Evolutionary conservation across 495 filamentous ascomycete genomes (phyloP), one percentile per base, ranked within the genome.

Genomic region (Xylaria intraflava): DNA sequence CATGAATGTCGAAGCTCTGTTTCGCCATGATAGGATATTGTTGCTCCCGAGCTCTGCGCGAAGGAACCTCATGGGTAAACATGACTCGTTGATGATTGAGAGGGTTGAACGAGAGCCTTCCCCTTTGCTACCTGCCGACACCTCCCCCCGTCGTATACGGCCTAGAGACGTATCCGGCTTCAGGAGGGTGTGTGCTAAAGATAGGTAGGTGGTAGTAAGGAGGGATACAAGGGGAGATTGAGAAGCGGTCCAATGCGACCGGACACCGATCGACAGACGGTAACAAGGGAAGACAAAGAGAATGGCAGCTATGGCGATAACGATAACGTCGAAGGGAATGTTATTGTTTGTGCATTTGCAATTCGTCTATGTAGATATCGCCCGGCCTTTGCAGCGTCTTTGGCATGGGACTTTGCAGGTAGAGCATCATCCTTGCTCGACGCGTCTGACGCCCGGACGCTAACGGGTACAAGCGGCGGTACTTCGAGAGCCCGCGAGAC

Each of bases 1-100:
- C 68, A 49, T 75, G 72, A 24, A 73, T 75, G 4, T 58, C 59
- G 48, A 76, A 74, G 3, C 66, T 55, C 31, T 69, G 61, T 46
- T 68, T 64, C 3, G 46, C 57, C 47, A 57, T 57, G 6, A 48
- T 52, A 49, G 20, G 43, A 22, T 19, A n/a, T 22, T 38, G 43
- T 31, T 27, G 41, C 23, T 54, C 33, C 2, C 4, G 24, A 17
- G 51, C 43, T 47, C 16, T 24, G 30, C 38, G 33, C 12, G 43
- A n/a, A 14, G 22, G 0, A 33, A 17, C 43, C n/a, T 41, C 43
- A 12, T 41, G 51, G 8, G 43, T 12, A 1, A 35, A 47, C 44
- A 49, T 55, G 50, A 17, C 35, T 40, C 6, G 11, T 40, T 11
- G 27, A 20, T 30, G 17, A 16, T n/a, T 23, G 27, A 42, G 20